Evolutionary conservation across 2,329 filamentous ascomycete genomes (phyloP).

Genomic region (Talaromyces pinophilus): DNA sequence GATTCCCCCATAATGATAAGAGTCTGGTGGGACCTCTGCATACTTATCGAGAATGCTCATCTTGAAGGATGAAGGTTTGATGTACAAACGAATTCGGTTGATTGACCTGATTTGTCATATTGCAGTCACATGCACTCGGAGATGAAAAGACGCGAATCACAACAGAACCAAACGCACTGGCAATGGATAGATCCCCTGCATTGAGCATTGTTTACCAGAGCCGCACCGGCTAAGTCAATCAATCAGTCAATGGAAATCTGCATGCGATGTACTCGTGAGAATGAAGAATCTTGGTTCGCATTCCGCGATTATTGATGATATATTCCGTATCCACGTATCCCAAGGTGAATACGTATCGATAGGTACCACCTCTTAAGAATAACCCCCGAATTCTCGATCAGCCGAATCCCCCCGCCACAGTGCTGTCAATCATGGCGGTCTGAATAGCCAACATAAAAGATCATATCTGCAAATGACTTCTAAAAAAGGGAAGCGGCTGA

Average conservation of each 20-base stretch:
- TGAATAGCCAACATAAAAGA: neutral
- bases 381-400: constrained; percentile 12
- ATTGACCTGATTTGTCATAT: constrained; percentile 4
- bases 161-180: neutral
- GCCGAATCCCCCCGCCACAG: neutral
- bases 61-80: neutral
- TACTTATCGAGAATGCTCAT: neutral
- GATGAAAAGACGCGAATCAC: constrained; percentile 1
- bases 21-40: constrained; percentile 1
- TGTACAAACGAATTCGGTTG: neutral
- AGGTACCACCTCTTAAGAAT: neutral
- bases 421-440: constrained; percentile 9
- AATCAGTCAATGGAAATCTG: neutral
- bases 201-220: constrained; percentile 13
- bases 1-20: neutral
- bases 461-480: constrained; percentile 1
- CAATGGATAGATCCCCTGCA: constrained; percentile 11
- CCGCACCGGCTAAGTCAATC: constrained; percentile 2
- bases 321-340: neutral
- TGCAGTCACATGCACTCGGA: constrained; percentile 9
- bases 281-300: neutral
- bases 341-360: neutral
- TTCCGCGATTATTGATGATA: neutral
- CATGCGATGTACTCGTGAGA: neutral
- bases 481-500: neutral